A percentile compares a stretch with the other conserved stretches of the same genome.
Conservation (phyloP, 495 filamentous ascomycete genomes). For the Aspergillus nanangensis region DNA sequence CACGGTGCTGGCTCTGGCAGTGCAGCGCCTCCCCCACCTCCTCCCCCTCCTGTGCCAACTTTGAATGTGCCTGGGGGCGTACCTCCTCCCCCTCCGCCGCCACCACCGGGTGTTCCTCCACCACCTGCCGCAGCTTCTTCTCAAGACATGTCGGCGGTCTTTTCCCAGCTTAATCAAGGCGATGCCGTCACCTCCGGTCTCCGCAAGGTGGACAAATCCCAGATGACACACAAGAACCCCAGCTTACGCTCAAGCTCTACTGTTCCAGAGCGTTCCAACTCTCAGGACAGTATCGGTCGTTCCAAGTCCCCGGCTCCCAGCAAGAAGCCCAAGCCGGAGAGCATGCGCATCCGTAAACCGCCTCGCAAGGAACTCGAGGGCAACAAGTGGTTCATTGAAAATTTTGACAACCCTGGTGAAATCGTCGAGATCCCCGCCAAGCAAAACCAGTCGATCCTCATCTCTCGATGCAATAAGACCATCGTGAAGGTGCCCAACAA, state of each 20-base stretch:
- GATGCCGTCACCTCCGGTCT: conserved; percentile 79
- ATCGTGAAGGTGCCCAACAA: conserved; percentile 87
- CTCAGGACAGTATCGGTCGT: conserved; percentile 44
- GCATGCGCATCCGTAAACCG: conserved; percentile 89
- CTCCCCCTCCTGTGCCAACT: conserved; percentile 54
- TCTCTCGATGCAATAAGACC: conserved; percentile 85
- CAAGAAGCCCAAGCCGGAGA: conserved; percentile 92
- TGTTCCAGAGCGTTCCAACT: conserved; percentile 54
- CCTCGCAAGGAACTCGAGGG: conserved; percentile 88
- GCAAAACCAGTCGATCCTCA: conserved; percentile 85
- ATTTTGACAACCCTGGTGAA: conserved; percentile 73
- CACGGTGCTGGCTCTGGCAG: conserved; percentile 32
- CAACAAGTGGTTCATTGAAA: conserved; percentile 95
- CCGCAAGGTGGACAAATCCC: conserved; percentile 84
- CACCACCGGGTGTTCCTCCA: conserved; percentile 29
- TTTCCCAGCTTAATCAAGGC: conserved; percentile 85
- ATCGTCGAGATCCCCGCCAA: conserved; percentile 72
- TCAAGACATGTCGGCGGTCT: conserved; percentile 75
- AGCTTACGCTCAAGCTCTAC: conserved; percentile 68
- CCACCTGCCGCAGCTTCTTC: conserved; percentile 28
- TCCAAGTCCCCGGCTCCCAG: conserved; percentile 79
- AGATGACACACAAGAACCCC: conserved; percentile 99
- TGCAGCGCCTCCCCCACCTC: conserved; percentile 48
- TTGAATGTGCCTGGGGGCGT: conserved; percentile 51
- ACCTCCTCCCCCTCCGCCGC: conserved; percentile 73